phyloP scores from a whole-genome alignment of 2,329 filamentous ascomycete genomes.

The Fonsecaea erecta region DNA sequence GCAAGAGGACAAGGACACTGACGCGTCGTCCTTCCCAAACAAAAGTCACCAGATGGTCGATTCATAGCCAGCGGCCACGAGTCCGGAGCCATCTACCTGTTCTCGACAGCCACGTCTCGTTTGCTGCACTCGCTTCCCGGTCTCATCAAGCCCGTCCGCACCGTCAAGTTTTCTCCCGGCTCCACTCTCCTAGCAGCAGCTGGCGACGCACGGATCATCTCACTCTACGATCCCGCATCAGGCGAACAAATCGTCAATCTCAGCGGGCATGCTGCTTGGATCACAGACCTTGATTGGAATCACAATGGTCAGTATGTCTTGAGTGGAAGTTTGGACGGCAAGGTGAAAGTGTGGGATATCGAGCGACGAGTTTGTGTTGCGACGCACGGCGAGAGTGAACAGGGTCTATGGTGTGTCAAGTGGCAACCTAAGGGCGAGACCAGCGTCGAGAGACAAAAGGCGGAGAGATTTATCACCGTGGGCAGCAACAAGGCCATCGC shows the following conservation, averaged over 20 bases:
- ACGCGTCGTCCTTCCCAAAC: neutral
- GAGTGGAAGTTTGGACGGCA: conserved; percentile 87
- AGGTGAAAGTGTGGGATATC: conserved; percentile 94
- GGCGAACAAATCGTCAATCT: conserved; percentile 92
- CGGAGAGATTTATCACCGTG: conserved; percentile 75
- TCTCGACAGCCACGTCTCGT: conserved; percentile 81
- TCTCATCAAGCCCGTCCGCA: conserved; percentile 82
- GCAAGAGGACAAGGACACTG: neutral
- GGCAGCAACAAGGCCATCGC: conserved; percentile 76
- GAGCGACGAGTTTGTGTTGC: conserved; percentile 83
- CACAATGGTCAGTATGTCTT: conserved; percentile 89
- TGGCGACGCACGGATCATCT: conserved; percentile 86
- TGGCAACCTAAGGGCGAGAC: conserved; percentile 75
- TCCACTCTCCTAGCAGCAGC: conserved; percentile 84
- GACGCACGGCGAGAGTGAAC: conserved; percentile 89
- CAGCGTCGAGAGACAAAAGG: conserved; percentile 44
- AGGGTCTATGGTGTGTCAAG: conserved; percentile 79
- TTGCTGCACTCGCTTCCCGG: conserved; percentile 84
- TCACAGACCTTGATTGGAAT: conserved; percentile 91
- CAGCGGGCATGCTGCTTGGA: conserved; percentile 79
- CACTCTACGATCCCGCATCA: conserved; percentile 87
- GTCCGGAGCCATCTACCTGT: conserved; percentile 89
- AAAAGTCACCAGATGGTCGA: conserved; percentile 68
- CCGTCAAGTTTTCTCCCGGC: conserved; percentile 84
- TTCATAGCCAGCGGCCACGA: conserved; percentile 92